Evolutionary conservation across 768 basidiomycete genomes (phyloP).

Genomic region (Phylloporus scabripes): DNA sequence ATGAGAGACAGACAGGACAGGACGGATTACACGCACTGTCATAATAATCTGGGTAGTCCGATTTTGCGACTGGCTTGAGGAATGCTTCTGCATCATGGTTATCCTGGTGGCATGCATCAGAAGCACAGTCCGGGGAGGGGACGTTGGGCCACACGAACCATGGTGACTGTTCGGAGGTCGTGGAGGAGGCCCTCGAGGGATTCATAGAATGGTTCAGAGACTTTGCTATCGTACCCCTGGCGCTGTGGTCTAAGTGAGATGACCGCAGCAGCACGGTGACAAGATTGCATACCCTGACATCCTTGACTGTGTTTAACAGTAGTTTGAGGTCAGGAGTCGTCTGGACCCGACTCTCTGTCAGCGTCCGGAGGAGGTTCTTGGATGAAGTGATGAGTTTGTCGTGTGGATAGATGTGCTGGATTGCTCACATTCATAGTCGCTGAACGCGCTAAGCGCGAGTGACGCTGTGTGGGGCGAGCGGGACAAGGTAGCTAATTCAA

Average conservation of each 20-base stretch:
- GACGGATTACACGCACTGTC: slow-evolving; percentile 52
- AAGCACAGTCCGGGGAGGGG: slow-evolving; percentile 22
- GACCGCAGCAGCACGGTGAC: slow-evolving; percentile 9
- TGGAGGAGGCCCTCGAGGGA: slow-evolving; percentile 82
- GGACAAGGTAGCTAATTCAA: slow-evolving; percentile 26
- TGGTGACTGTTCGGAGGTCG: slow-evolving; percentile 76
- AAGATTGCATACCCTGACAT: slow-evolving; percentile 65
- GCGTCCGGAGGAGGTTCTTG: slow-evolving; percentile 85
- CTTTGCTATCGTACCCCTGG: slow-evolving; percentile 56
- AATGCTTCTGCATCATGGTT: slow-evolving; percentile 93
- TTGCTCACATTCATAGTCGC: slow-evolving; percentile 23
- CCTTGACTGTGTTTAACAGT: slow-evolving; percentile 80
- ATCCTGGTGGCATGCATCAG: slow-evolving; percentile 43
- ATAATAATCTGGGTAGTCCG: slow-evolving; percentile 91
- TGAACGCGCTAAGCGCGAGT: slow-evolving; percentile 29
- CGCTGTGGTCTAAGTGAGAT: slow-evolving; percentile 33
- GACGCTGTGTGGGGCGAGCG: slow-evolving; percentile 31
- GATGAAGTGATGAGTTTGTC: slow-evolving; percentile 1
- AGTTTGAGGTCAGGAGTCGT: slow-evolving; percentile 68
- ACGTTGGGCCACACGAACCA: slow-evolving; percentile 38
- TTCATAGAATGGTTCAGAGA: slow-evolving; percentile 88
- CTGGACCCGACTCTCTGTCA: slow-evolving; percentile 73
- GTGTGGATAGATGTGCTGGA: neutral
- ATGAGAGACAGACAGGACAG: slow-evolving; percentile 3
- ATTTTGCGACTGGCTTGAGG: slow-evolving; percentile 84